A percentile compares a stretch with the other conserved stretches of the same genome.
Conservation (phyloP, 345 rosid genomes). For the Tarenaya hassleriana region DNA sequence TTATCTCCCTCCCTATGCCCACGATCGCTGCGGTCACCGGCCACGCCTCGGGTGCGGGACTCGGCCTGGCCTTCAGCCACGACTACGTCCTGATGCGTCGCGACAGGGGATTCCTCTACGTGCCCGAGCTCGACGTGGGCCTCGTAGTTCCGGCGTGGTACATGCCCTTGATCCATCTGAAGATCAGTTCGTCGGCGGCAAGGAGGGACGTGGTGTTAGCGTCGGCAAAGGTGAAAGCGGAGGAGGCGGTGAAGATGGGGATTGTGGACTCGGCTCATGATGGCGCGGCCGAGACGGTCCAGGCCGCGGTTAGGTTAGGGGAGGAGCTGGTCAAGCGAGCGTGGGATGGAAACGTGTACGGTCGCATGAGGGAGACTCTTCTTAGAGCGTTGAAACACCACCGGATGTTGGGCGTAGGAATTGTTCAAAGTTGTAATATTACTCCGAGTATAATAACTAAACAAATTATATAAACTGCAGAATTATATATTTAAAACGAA, state of each 20-base stretch:
- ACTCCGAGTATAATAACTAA: too few relatives aligned
- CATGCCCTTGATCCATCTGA: slow-evolving; percentile 31
- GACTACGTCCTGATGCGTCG: slow-evolving; percentile 58
- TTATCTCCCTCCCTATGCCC: slow-evolving; percentile 66
- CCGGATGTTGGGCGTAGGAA: background rate
- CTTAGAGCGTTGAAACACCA: slow-evolving; percentile 21
- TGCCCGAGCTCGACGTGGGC: slow-evolving; percentile 65
- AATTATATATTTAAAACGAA: too few relatives aligned
- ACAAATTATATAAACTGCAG: too few relatives aligned
- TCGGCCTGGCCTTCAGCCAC: slow-evolving; percentile 50
- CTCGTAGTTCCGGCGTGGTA: slow-evolving; percentile 40
- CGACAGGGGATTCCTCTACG: slow-evolving; percentile 62
- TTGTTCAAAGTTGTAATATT: too few relatives aligned
- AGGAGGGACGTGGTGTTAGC: slow-evolving; percentile 40
- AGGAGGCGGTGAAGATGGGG: slow-evolving; percentile 38
- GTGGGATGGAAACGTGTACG: slow-evolving; percentile 48
- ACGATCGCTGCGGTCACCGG: slow-evolving; percentile 60
- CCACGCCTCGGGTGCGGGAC: slow-evolving; percentile 73
- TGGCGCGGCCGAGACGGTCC: slow-evolving; percentile 39
- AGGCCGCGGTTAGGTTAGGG: slow-evolving; percentile 42
- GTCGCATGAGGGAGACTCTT: slow-evolving; percentile 36
- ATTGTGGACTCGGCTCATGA: too few relatives aligned
- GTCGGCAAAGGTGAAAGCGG: slow-evolving; percentile 49
- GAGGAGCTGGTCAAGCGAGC: slow-evolving; percentile 33
- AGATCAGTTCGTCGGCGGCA: slow-evolving; percentile 34